Evolutionary conservation across 495 filamentous ascomycete genomes (phyloP).

Genomic region (Aspergillus indologenus): DNA sequence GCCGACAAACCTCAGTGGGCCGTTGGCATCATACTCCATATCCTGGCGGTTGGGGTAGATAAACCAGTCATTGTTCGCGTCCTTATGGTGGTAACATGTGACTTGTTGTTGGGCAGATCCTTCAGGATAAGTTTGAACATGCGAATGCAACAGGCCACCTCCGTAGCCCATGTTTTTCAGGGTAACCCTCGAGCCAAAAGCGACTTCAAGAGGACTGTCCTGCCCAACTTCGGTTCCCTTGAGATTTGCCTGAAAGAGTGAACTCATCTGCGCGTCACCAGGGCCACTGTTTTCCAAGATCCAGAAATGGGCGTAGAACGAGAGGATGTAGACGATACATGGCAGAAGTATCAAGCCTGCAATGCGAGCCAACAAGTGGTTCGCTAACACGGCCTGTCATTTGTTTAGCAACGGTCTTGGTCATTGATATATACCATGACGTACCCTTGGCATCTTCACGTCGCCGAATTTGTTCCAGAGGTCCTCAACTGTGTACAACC

Average conservation of each 20-base stretch:
- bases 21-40: conserved; percentile 66
- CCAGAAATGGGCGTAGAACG: conserved; percentile 89
- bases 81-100: conserved; percentile 99
- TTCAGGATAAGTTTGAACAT: conserved; percentile 94
- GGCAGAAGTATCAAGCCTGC: conserved; percentile 87
- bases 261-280: conserved; percentile 98
- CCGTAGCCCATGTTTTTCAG: conserved; percentile 99
- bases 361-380: conserved; percentile 76
- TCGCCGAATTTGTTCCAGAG: conserved; percentile 99
- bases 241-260: conserved; percentile 95
- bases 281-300: conserved; percentile 93
- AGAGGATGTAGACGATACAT: conserved; percentile 84
- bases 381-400: conserved; percentile 61
- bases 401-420: conserved; percentile 20
- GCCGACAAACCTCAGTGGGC: conserved; percentile 66
- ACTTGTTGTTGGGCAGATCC: conserved; percentile 94
- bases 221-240: conserved; percentile 89
- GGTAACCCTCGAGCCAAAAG: conserved; percentile 82
- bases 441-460: conserved; percentile 78
- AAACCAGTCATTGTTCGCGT: conserved; percentile 99
- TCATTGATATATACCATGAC: conserved; percentile 14
- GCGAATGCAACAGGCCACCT: conserved; percentile 94
- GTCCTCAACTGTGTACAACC: conserved; percentile 93
- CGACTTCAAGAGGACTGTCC: conserved; percentile 89
- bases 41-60: conserved; percentile 88